Percentiles rank a stretch among this genome's conserved stretches.
These are phyloP conservation scores for Trametes gibbosa DNA, from an alignment of 768 basidiomycete genomes.

Conservation along the genomic window DNA sequence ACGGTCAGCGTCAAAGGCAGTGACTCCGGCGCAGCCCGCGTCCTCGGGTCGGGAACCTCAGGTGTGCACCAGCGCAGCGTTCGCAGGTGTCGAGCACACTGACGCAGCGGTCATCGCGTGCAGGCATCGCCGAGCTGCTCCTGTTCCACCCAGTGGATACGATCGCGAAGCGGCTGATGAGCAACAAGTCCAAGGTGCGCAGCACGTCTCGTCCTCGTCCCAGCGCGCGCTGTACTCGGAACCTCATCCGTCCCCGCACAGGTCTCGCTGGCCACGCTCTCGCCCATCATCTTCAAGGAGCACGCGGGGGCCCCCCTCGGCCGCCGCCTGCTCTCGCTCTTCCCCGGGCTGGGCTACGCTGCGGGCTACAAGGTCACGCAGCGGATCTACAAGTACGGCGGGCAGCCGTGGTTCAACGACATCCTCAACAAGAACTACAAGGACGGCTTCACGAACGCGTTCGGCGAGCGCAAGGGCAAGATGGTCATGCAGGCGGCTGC, in stretches of 20 bases:
- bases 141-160: conserved; percentile 98
- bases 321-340: conserved; percentile 83
- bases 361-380: conserved; percentile 97
- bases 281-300: conserved; percentile 85
- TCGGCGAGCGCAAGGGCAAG: conserved; percentile 94
- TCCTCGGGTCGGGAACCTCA: conserved; percentile 90
- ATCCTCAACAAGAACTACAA: conserved; percentile 81
- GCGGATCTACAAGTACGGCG: conserved; percentile 96
- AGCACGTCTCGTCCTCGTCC: not conserved
- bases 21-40: conserved; percentile 87
- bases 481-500: conserved; percentile 94
- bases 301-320: conserved; percentile 65
- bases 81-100: not conserved
- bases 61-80: conserved; percentile 47
- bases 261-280: conserved; percentile 64
- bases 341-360: conserved; percentile 96
- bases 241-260: conserved; percentile 29
- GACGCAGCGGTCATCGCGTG: not conserved
- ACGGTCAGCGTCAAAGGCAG: conserved; percentile 46
- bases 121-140: conserved; percentile 92
- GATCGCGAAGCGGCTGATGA: conserved; percentile 98
- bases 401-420: conserved; percentile 98
- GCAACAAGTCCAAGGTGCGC: conserved; percentile 82
- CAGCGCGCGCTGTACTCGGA: not conserved
- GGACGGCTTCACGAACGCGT: conserved; percentile 72